Percentiles rank a stretch among this genome's conserved stretches.
phyloP scores from a whole-genome alignment of 345 rosid genomes.

The Eutrema japonicum region DNA sequence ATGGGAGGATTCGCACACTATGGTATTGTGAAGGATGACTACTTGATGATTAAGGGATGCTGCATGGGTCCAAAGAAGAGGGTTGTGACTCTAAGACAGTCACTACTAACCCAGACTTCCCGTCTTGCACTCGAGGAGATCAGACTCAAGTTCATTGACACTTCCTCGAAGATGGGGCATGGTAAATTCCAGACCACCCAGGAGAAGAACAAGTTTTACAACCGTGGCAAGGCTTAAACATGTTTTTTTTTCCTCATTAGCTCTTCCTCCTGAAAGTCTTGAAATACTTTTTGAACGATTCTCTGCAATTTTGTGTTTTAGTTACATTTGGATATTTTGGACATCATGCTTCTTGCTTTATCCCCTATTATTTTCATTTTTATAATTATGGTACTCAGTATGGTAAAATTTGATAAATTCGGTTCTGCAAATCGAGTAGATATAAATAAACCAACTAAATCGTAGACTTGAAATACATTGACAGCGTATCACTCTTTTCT shows the following conservation, averaged over 20 bases:
- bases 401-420: too few species aligned
- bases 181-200: slow-evolving; percentile 74
- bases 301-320: not conserved
- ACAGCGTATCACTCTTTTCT: too few species aligned
- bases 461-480: too few species aligned
- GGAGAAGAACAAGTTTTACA: slow-evolving; percentile 69
- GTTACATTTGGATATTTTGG: too few species aligned
- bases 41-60: slow-evolving; percentile 63
- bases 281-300: not conserved
- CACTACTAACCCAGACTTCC: slow-evolving; percentile 46
- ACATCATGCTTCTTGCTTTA: too few species aligned
- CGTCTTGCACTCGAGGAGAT: slow-evolving; percentile 60
- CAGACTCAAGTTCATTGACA: slow-evolving; percentile 77
- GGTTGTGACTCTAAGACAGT: slow-evolving; percentile 75
- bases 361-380: too few species aligned
- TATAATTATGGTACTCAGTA: too few species aligned
- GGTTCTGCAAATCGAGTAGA: too few species aligned
- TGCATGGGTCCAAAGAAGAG: slow-evolving; percentile 92
- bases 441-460: too few species aligned
- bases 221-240: slow-evolving; percentile 61
- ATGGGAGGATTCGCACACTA: too few species aligned
- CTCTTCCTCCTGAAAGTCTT: not conserved
- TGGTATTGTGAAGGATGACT: slow-evolving; percentile 57
- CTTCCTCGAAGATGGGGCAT: slow-evolving; percentile 68
- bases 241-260: not conserved